A percentile compares a stretch with the other conserved stretches of the same genome.
phyloP scores from a whole-genome alignment of 83 land plant species.

The Picea mariana region DNA sequence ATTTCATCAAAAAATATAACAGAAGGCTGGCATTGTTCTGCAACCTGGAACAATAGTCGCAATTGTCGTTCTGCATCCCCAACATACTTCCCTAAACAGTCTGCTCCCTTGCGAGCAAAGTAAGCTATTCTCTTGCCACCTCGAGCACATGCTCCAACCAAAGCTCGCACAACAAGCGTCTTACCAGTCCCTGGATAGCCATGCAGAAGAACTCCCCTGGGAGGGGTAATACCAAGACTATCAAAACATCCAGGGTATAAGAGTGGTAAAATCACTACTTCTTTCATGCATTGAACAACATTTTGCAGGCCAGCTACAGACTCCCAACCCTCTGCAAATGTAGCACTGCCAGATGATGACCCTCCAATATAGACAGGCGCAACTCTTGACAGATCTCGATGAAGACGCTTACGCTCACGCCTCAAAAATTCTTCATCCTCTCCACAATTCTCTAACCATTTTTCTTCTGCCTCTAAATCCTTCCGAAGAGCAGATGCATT shows the following conservation, averaged over 20 bases:
- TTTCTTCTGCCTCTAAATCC: slow-evolving; percentile 91
- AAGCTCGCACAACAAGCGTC: slow-evolving; percentile 86
- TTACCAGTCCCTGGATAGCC: slow-evolving; percentile 99
- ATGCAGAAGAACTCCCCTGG: slow-evolving; percentile 95
- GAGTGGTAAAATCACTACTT: slow-evolving; percentile 90
- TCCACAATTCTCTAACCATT: slow-evolving; percentile 86
- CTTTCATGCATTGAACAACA: slow-evolving; percentile 90
- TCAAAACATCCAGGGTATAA: slow-evolving; percentile 84
- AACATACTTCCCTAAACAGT: slow-evolving; percentile 96
- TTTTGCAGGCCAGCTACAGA: slow-evolving; percentile 90
- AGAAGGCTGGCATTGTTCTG: slow-evolving; percentile 93
- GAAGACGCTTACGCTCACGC: slow-evolving; percentile 88
- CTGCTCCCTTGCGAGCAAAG: slow-evolving; percentile 98
- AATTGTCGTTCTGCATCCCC: slow-evolving; percentile 99
- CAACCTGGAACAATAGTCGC: slow-evolving; percentile 86
- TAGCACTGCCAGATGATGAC: slow-evolving; percentile 26
- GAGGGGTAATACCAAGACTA: slow-evolving; percentile 80
- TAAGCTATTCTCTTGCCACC: slow-evolving; percentile 84
- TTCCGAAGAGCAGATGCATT: slow-evolving; percentile 61
- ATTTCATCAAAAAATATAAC: slow-evolving; percentile 99
- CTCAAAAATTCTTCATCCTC: slow-evolving; percentile 97
- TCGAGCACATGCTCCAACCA: slow-evolving; percentile 90
- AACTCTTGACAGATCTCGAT: slow-evolving; percentile 80
- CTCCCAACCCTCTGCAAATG: slow-evolving; percentile 74
- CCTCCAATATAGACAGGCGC: slow-evolving; percentile 87